Evolutionary conservation across 2,329 filamentous ascomycete species (phyloP).

Genomic region (Fusarium scirpi): DNA sequence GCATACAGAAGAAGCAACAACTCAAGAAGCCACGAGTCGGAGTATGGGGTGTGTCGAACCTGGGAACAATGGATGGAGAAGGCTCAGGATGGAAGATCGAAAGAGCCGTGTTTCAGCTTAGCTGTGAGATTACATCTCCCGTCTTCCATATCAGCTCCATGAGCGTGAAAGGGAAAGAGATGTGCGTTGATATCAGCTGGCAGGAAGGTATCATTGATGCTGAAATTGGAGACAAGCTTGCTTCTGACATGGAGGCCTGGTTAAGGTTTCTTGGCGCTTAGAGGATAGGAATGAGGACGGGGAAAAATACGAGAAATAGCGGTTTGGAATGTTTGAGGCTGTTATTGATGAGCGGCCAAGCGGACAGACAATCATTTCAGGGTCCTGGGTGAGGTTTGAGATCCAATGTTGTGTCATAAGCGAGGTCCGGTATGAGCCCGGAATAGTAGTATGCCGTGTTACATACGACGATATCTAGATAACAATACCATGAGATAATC

Average conservation of each 20-base stretch:
- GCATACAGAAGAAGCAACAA: conserved; percentile 23
- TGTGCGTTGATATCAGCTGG: conserved; percentile 45
- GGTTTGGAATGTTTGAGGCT: conserved; percentile 6
- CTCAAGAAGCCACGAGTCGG: conserved; percentile 41
- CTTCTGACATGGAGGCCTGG: conserved; percentile 40
- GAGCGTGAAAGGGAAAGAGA: conserved; percentile 38
- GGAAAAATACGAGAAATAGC: neutral
- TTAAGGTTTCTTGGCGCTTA: conserved; percentile 33
- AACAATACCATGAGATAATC: neutral
- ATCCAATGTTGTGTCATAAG: neutral
- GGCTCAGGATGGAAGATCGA: conserved; percentile 39
- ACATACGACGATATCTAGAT: neutral
- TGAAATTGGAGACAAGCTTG: conserved; percentile 35
- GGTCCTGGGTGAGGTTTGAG: neutral
- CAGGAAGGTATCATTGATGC: conserved; percentile 38
- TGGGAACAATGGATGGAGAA: conserved; percentile 46
- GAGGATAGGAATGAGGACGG: conserved; percentile 20
- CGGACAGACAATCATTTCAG: neutral
- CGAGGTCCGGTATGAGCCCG: neutral
- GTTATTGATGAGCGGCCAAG: neutral
- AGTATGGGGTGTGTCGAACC: conserved; percentile 45
- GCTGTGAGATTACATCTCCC: conserved; percentile 38
- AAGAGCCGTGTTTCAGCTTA: conserved; percentile 39
- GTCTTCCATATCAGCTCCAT: conserved; percentile 42
- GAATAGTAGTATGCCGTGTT: neutral